These are phyloP conservation scores for Entomortierella parvispora DNA, from an alignment of 192 early-diverging fungal genomes.

Conservation along the genomic window DNA sequence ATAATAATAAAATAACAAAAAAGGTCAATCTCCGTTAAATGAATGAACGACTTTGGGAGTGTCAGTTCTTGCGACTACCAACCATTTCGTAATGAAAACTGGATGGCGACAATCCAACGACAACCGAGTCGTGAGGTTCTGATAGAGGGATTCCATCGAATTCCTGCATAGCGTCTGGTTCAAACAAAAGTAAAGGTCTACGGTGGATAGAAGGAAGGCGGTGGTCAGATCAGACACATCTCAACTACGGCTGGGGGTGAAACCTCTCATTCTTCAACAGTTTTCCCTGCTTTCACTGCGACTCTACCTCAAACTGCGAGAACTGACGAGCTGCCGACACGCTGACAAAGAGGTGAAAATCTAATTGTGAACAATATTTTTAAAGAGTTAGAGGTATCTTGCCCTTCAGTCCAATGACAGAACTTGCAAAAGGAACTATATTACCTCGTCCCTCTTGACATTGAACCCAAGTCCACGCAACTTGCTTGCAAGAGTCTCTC, in stretches of 20 bases:
- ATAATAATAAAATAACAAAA: background rate
- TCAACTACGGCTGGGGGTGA: too few relatives aligned
- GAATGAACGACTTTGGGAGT: background rate
- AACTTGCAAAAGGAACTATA: too few relatives aligned
- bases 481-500: slow-evolving; percentile 61
- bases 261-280: too few relatives aligned
- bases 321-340: slow-evolving; percentile 69
- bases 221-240: too few relatives aligned
- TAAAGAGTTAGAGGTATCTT: background rate
- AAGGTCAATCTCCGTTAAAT: slow-evolving; percentile 1
- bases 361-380: slow-evolving; percentile 29
- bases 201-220: too few relatives aligned
- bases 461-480: slow-evolving; percentile 75
- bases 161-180: slow-evolving; percentile 74
- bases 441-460: slow-evolving; percentile 67
- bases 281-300: too few relatives aligned
- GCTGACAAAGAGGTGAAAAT: slow-evolving; percentile 87
- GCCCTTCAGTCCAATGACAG: too few relatives aligned
- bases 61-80: slow-evolving; percentile 1
- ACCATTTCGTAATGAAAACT: slow-evolving; percentile 75
- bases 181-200: slow-evolving; percentile 84
- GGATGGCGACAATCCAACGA: slow-evolving; percentile 83
- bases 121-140: slow-evolving; percentile 78
- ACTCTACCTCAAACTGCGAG: slow-evolving; percentile 57
- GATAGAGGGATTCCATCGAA: slow-evolving; percentile 68